phyloP scores from a whole-genome alignment of 345 rosid species.

The Heritiera littoralis region DNA sequence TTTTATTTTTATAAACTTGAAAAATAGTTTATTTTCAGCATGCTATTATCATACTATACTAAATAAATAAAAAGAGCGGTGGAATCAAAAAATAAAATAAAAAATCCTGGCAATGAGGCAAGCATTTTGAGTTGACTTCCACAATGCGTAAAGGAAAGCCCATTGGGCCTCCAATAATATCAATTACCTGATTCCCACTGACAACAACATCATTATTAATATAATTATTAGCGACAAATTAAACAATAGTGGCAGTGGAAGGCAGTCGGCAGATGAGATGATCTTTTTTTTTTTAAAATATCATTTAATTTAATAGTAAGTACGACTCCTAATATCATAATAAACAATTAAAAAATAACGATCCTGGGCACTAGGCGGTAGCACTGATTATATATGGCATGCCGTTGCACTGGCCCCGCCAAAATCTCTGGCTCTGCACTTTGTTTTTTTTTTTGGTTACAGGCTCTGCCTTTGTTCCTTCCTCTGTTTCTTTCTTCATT shows the following conservation, averaged over 20 bases:
- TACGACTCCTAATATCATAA: neutral
- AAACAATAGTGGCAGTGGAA: too few relatives aligned
- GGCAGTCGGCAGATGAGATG: too few relatives aligned
- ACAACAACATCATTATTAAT: neutral
- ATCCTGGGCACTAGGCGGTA: neutral
- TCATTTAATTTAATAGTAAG: too few relatives aligned
- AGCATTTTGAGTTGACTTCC: constrained; percentile 4
- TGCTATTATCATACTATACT: too few relatives aligned
- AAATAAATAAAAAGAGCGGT: too few relatives aligned
- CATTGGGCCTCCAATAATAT: neutral
- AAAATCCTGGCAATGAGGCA: too few relatives aligned
- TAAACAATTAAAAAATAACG: neutral
- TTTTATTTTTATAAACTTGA: too few relatives aligned
- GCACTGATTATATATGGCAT: constrained; percentile 14
- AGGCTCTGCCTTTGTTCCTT: neutral
- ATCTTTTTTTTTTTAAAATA: too few relatives aligned
- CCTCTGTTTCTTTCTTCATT: neutral
- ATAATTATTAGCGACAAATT: too few relatives aligned
- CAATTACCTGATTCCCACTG: too few relatives aligned
- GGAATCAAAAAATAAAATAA: neutral
- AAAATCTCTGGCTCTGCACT: constrained; percentile 16
- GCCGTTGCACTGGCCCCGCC: constrained; percentile 31
- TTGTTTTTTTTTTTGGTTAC: too few relatives aligned
- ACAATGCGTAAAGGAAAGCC: neutral
- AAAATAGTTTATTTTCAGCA: too few relatives aligned